phyloP scores from a whole-genome alignment of 2,329 filamentous ascomycete genomes.

The Fusarium sp. region DNA sequence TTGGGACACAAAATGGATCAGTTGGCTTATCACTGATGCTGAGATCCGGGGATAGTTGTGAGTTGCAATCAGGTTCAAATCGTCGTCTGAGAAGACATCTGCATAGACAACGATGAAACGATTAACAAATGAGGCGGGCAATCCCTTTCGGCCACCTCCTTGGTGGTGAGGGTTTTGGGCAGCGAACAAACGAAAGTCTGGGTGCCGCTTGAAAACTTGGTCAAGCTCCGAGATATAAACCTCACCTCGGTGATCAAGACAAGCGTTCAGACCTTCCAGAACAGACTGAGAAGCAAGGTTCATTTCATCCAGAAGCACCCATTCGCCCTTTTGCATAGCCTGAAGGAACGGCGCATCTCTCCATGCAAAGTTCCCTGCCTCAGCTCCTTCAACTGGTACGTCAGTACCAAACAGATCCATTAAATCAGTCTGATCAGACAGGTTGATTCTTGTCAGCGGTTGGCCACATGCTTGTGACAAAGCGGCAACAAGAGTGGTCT shows the following conservation, averaged over 20 bases:
- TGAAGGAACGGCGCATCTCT: conserved; percentile 93
- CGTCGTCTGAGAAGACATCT: conserved; percentile 83
- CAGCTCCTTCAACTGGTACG: conserved; percentile 91
- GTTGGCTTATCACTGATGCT: conserved; percentile 65
- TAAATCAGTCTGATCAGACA: conserved; percentile 96
- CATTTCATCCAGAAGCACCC: conserved; percentile 98
- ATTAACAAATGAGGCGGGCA: conserved; percentile 96
- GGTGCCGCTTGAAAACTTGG: conserved; percentile 89
- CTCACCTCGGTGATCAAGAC: conserved; percentile 93
- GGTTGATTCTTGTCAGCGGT: conserved; percentile 89
- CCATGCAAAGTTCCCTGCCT: conserved; percentile 92
- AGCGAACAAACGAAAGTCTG: conserved; percentile 92
- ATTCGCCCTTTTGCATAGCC: conserved; percentile 96
- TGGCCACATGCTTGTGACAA: conserved; percentile 82
- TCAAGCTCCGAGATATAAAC: conserved; percentile 96
- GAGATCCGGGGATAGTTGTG: conserved; percentile 76
- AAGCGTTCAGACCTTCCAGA: conserved; percentile 94
- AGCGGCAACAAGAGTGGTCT: conserved; percentile 91
- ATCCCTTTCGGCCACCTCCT: conserved; percentile 91
- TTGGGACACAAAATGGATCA: conserved; percentile 83
- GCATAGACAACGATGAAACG: conserved; percentile 98
- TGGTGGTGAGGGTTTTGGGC: conserved; percentile 98
- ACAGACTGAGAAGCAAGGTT: conserved; percentile 97
- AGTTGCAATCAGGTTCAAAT: conserved; percentile 82
- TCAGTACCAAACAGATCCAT: conserved; percentile 98